Conservation (phyloP, 1,139 yeast genomes). For the Pneumocystis jirovecii region DNA sequence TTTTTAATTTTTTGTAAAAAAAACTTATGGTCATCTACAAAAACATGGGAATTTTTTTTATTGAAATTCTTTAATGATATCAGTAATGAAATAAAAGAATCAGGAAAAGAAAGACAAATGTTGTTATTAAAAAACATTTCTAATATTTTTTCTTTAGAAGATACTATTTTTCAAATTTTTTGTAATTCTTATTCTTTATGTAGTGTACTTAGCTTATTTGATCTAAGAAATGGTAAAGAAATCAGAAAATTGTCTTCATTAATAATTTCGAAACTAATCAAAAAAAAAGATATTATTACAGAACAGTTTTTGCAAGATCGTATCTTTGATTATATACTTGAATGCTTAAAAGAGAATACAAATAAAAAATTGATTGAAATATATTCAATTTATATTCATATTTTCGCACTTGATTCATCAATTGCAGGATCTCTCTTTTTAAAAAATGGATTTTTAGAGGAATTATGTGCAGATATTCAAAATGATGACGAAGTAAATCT, state of each 20-base stretch:
- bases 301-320: not conserved
- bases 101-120: not conserved
- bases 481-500: not conserved
- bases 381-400: not conserved
- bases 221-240: not conserved
- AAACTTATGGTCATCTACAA: not conserved
- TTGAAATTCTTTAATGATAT: not conserved
- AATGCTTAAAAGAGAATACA: not conserved
- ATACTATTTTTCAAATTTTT: not conserved
- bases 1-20: not conserved
- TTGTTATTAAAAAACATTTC: not conserved
- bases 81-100: not conserved
- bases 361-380: not conserved
- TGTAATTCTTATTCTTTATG: not conserved
- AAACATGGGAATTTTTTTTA: not conserved
- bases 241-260: not conserved
- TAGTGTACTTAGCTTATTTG: not conserved
- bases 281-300: not conserved
- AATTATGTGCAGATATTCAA: not conserved
- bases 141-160: not conserved
- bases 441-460: not conserved
- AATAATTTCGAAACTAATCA: not conserved
- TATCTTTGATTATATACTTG: not conserved
- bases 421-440: not conserved
- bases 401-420: not conserved